These are phyloP conservation scores for Lachnellula willkommii DNA, from an alignment of 2,329 filamentous ascomycete genomes.

Conservation along the genomic window DNA sequence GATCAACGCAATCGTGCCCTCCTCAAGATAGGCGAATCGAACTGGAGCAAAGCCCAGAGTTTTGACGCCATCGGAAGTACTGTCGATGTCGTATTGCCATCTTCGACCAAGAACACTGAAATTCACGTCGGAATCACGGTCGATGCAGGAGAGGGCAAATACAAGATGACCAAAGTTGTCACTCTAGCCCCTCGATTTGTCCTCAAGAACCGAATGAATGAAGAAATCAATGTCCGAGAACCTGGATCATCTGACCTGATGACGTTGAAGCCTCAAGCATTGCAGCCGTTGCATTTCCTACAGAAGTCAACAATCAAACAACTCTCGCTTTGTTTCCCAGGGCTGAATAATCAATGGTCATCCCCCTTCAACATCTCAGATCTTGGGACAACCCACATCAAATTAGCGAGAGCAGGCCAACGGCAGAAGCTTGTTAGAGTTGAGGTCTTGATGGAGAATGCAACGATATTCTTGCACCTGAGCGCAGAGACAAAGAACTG, in stretches of 20 bases:
- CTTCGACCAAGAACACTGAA: conserved; percentile 63
- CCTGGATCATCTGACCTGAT: conserved; percentile 84
- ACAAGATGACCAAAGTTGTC: conserved; percentile 94
- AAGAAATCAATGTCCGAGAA: conserved; percentile 85
- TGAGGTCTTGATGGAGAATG: conserved; percentile 86
- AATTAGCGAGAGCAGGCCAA: conserved; percentile 85
- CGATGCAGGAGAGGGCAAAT: conserved; percentile 89
- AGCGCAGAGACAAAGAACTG: conserved; percentile 90
- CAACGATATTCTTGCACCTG: conserved; percentile 88
- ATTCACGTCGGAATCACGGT: conserved; percentile 89
- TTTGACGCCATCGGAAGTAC: conserved; percentile 96
- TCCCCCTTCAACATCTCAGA: conserved; percentile 97
- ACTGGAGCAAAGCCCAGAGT: conserved; percentile 96
- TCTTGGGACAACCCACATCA: conserved; percentile 85
- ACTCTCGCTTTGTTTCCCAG: conserved; percentile 85
- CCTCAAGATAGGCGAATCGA: conserved; percentile 80
- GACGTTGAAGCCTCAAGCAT: conserved; percentile 68
- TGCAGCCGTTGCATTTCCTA: conserved; percentile 85
- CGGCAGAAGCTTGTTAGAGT: conserved; percentile 81
- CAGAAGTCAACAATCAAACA: conserved; percentile 81
- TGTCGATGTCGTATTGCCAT: conserved; percentile 78
- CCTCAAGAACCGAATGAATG: conserved; percentile 84
- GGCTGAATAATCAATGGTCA: conserved; percentile 95
- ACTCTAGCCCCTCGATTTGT: conserved; percentile 90
- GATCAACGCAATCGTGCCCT: conserved; percentile 88